A percentile compares a stretch with the other conserved stretches of the same genome.
These are phyloP conservation scores for Diaporthe longicolla DNA, from an alignment of 2,329 filamentous ascomycete species.

Conservation along the genomic window DNA sequence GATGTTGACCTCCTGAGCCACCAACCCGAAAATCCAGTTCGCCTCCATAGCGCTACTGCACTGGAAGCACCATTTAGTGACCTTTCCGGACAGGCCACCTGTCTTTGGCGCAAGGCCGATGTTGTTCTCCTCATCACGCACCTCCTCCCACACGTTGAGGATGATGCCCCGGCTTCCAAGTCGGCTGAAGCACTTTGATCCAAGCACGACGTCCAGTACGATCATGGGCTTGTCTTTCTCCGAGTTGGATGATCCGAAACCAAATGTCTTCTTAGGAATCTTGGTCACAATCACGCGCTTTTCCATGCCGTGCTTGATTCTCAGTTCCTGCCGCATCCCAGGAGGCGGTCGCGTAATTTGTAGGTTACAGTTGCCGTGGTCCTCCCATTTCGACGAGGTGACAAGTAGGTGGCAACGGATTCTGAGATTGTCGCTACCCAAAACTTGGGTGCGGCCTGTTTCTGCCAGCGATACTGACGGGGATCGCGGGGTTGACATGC, in stretches of 20 bases:
- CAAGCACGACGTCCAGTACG: slow-evolving; percentile 86
- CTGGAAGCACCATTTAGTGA: slow-evolving; percentile 76
- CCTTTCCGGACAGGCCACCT: slow-evolving; percentile 66
- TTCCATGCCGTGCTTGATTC: slow-evolving; percentile 77
- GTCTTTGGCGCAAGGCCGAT: slow-evolving; percentile 66
- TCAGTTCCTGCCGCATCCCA: slow-evolving; percentile 70
- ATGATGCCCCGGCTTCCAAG: slow-evolving; percentile 90
- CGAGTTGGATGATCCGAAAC: slow-evolving; percentile 48
- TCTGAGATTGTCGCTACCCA: slow-evolving; percentile 84
- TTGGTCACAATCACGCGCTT: slow-evolving; percentile 87
- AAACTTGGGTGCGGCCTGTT: slow-evolving; percentile 65
- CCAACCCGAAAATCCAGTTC: slow-evolving; percentile 68
- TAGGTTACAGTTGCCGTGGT: slow-evolving; percentile 87
- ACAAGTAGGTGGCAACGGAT: slow-evolving; percentile 89
- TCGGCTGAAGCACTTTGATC: slow-evolving; percentile 86
- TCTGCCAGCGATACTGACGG: slow-evolving; percentile 70
- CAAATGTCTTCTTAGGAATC: slow-evolving; percentile 70
- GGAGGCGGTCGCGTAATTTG: slow-evolving; percentile 84
- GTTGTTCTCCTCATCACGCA: slow-evolving; percentile 73
- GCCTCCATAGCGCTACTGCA: slow-evolving; percentile 68
- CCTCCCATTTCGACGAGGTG: slow-evolving; percentile 85
- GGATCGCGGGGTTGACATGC: slow-evolving; percentile 66
- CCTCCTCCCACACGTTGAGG: slow-evolving; percentile 87
- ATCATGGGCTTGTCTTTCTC: slow-evolving; percentile 70
- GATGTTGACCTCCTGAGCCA: slow-evolving; percentile 69